phyloP scores from a whole-genome alignment of 2,329 filamentous ascomycete genomes.

The Trematosphaeria pertusa region DNA sequence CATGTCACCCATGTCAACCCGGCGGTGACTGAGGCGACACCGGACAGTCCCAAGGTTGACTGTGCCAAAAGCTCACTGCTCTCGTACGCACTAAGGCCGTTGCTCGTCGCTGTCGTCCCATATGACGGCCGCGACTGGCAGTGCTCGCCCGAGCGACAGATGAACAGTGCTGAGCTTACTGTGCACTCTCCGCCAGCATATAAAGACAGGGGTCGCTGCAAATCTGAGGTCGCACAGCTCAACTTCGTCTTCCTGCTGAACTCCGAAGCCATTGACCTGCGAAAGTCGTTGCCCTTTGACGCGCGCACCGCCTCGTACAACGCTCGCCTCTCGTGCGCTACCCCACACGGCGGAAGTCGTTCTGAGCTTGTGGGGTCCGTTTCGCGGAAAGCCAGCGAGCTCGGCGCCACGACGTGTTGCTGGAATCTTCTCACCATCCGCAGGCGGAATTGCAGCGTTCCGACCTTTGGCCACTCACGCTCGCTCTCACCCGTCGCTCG shows the following conservation, averaged over 20 bases:
- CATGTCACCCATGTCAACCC: too few relatives aligned
- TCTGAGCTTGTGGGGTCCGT: conserved; percentile 5
- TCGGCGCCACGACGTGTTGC: neutral
- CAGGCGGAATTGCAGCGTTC: conserved; percentile 24
- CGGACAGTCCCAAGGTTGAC: too few relatives aligned
- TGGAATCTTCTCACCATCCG: neutral
- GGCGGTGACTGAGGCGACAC: too few relatives aligned
- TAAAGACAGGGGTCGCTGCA: neutral
- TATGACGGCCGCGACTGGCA: neutral
- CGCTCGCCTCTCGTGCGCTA: neutral
- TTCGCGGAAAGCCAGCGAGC: conserved; percentile 8
- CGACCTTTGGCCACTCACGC: conserved; percentile 9
- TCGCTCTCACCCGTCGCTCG: neutral
- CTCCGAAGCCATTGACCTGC: too few relatives aligned
- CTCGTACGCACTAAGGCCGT: neutral
- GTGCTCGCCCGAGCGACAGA: too few relatives aligned
- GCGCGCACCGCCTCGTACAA: neutral
- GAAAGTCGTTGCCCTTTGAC: too few relatives aligned
- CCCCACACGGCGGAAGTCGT: conserved; percentile 6
- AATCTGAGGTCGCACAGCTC: neutral
- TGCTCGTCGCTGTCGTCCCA: neutral
- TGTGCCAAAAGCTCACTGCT: too few relatives aligned
- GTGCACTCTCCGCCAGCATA: neutral
- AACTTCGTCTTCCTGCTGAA: neutral
- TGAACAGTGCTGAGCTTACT: neutral